Evolutionary conservation across 2,329 filamentous ascomycete genomes (phyloP).

Genomic region (Venturia asperata): DNA sequence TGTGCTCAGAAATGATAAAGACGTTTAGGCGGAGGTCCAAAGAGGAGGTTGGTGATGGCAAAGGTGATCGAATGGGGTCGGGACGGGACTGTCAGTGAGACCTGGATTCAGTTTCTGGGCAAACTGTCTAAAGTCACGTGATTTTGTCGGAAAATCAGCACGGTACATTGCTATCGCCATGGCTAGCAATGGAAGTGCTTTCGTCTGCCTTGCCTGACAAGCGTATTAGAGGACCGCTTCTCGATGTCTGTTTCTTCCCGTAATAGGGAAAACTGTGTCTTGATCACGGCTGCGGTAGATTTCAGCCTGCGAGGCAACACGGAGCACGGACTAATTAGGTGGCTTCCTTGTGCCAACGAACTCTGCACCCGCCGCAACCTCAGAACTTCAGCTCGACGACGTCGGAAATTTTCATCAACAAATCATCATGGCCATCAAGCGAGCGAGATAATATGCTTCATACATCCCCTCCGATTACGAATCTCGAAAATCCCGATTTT

Average conservation of each 20-base stretch:
- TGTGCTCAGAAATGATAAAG: neutral
- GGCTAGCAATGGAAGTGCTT: no score
- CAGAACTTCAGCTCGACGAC: neutral
- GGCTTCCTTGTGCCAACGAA: neutral
- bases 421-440: slow-evolving; percentile 17
- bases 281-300: no score
- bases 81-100: no score
- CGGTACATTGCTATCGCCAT: no score
- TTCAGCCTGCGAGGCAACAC: neutral
- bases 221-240: no score
- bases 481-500: neutral
- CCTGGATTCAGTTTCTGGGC: no score
- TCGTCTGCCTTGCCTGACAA: no score
- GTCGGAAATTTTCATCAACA: slow-evolving; percentile 10
- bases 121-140: no score
- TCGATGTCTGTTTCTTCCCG: no score
- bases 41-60: neutral
- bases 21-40: neutral
- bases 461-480: neutral
- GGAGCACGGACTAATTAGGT: neutral
- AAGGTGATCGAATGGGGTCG: neutral
- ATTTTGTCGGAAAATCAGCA: no score
- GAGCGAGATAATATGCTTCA: neutral
- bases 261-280: no score
- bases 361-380: neutral